These are phyloP conservation scores for Fomes fomentarius DNA, from an alignment of 1,284 basidiomycete genomes.

Conservation along the genomic window DNA sequence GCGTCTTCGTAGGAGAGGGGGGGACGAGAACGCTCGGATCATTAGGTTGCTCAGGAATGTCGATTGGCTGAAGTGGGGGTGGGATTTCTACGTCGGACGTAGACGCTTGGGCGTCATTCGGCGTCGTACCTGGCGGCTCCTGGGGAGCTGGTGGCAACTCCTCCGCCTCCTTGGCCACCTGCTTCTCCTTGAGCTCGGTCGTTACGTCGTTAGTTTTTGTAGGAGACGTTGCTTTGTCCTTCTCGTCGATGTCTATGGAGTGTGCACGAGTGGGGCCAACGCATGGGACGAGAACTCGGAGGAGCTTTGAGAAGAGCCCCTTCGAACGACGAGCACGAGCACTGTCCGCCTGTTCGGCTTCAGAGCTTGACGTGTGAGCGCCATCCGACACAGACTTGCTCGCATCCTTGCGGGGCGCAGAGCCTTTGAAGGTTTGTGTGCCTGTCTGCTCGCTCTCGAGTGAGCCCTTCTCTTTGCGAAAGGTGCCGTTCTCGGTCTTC, in stretches of 20 bases:
- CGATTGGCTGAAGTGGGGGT: conserved; percentile 30
- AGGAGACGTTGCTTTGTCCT: conserved; percentile 11
- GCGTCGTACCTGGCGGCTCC: conserved; percentile 18
- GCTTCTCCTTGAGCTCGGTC: conserved; percentile 36
- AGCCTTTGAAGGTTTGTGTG: conserved; percentile 36
- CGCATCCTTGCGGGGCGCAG: conserved; percentile 37
- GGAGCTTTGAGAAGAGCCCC: conserved; percentile 46
- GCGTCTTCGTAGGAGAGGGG: conserved; percentile 52
- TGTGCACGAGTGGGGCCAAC: conserved; percentile 46
- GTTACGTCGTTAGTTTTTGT: conserved; percentile 20
- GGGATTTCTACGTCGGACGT: conserved; percentile 23
- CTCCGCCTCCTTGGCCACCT: conserved; percentile 31
- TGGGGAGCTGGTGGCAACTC: conserved; percentile 29
- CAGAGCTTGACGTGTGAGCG: conserved; percentile 38
- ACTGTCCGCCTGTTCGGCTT: conserved; percentile 29
- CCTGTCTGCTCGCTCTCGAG: conserved; percentile 42
- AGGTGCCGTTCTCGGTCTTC: conserved; percentile 29
- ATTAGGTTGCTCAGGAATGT: conserved; percentile 28
- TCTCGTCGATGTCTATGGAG: conserved; percentile 34
- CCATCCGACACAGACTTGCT: conserved; percentile 40
- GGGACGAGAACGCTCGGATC: conserved; percentile 49
- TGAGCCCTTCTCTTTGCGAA: conserved; percentile 46
- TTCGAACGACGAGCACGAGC: conserved; percentile 29
- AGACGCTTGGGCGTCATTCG: conserved; percentile 16
- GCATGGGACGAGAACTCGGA: conserved; percentile 54